Conservation (phyloP, 768 basidiomycete species). For the Amanita phalloides region DNA sequence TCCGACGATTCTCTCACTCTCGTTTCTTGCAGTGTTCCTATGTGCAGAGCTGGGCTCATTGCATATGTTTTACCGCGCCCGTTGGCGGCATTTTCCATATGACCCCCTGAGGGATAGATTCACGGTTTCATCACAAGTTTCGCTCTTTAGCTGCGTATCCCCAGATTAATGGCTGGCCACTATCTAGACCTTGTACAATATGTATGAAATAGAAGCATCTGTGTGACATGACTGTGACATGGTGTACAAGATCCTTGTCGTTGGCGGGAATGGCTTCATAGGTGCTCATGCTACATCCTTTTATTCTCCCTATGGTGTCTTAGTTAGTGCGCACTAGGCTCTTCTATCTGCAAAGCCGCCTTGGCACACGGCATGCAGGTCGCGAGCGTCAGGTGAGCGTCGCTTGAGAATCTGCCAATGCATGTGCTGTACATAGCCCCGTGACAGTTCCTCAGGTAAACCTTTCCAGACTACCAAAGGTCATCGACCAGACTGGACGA, state of each 20-base stretch:
- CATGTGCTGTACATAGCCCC: not conserved
- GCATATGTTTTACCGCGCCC: not conserved
- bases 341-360: slow-evolving; percentile 86
- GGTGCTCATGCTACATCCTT: slow-evolving; percentile 32
- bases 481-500: slow-evolving; percentile 79
- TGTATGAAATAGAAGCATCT: not conserved
- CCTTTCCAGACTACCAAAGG: slow-evolving; percentile 87
- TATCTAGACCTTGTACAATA: not conserved
- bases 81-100: not conserved
- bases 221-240: slow-evolving; percentile 9
- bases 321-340: slow-evolving; percentile 41
- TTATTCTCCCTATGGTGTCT: slow-evolving; percentile 3
- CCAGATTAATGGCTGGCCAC: not conserved
- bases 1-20: not conserved
- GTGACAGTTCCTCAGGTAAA: slow-evolving; percentile 67
- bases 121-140: not conserved
- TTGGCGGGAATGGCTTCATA: slow-evolving; percentile 98
- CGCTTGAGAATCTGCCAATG: not conserved
- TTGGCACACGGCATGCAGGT: slow-evolving; percentile 78
- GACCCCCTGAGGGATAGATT: not conserved
- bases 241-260: slow-evolving; percentile 66
- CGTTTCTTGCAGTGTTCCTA: slow-evolving; percentile 9
- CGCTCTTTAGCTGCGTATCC: not conserved
- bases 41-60: not conserved
- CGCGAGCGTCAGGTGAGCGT: slow-evolving; percentile 70